Evolutionary conservation across 176 grass and related monocot genomes (phyloP).

Genomic region (Eragrostis nindensis): DNA sequence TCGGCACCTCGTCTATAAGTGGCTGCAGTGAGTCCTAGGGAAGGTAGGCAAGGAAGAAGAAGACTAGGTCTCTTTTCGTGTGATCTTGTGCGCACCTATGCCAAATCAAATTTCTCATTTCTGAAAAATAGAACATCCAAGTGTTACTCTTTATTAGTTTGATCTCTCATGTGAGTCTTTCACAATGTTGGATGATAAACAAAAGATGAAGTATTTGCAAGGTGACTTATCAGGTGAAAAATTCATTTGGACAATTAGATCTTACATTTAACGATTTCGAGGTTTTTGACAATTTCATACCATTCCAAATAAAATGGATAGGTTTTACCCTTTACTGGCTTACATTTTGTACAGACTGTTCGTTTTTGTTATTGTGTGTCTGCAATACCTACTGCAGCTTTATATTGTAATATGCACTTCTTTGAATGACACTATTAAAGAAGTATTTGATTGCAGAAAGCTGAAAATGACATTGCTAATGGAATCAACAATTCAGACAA

Average conservation of each 20-base stretch:
- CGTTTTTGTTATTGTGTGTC: not conserved
- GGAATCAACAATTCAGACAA: conserved; percentile 26
- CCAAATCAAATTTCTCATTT: not conserved
- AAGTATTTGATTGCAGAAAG: conserved; percentile 44
- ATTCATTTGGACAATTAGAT: not conserved
- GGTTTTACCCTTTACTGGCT: not conserved
- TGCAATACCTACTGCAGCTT: not conserved
- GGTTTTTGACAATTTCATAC: not conserved
- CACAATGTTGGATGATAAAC: not conserved
- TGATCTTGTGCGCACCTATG: not conserved
- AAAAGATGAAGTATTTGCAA: not conserved
- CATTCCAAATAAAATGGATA: not conserved
- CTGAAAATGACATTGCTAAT: not conserved
- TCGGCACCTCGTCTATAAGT: no score
- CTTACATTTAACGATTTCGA: not conserved
- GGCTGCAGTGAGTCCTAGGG: no score
- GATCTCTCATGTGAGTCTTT: not conserved
- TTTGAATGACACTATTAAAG: conserved; percentile 23
- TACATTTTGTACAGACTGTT: not conserved
- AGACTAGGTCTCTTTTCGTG: no score
- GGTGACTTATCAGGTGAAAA: not conserved
- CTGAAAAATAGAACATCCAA: not conserved
- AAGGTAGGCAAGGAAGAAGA: no score
- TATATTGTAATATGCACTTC: conserved; percentile 12
- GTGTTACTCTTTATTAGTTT: not conserved